Evolutionary conservation across 140 eudicot species (phyloP).

Genomic region (Ambrosia hybrid): DNA sequence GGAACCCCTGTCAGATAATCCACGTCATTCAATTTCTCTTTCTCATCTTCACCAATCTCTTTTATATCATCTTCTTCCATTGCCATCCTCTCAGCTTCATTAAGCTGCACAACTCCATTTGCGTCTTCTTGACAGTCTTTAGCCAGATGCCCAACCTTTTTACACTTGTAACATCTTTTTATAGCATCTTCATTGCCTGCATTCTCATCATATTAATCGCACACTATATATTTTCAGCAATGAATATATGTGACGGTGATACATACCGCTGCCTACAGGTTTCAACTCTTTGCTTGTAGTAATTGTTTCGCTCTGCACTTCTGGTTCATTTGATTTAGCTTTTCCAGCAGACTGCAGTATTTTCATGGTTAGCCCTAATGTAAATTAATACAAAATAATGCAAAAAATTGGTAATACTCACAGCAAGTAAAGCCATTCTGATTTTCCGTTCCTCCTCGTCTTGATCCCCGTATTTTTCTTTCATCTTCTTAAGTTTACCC

Average conservation of each 20-base stretch:
- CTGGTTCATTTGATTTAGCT: slow-evolving; percentile 47
- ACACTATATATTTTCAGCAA: not conserved
- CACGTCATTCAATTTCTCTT: slow-evolving; percentile 78
- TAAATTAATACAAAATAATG: slow-evolving; percentile 6
- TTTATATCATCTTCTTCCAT: slow-evolving; percentile 98
- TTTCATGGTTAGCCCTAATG: slow-evolving; percentile 18
- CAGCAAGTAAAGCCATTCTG: slow-evolving; percentile 93
- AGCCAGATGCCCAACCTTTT: slow-evolving; percentile 84
- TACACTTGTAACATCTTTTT: slow-evolving; percentile 88
- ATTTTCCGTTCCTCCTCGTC: slow-evolving; percentile 95
- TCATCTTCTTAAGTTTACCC: slow-evolving; percentile 90
- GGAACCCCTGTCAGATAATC: slow-evolving; percentile 93
- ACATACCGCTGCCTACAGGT: slow-evolving; percentile 46
- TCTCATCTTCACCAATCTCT: slow-evolving; percentile 98
- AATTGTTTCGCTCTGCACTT: slow-evolving; percentile 35
- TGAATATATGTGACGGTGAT: not conserved
- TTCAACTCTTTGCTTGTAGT: slow-evolving; percentile 33
- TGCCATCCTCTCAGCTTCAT: slow-evolving; percentile 62
- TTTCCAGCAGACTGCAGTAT: slow-evolving; percentile 83
- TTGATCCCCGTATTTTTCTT: slow-evolving; percentile 96
- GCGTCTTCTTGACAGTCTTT: slow-evolving; percentile 82
- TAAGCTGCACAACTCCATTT: slow-evolving; percentile 37
- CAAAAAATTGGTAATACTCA: slow-evolving; percentile 40
- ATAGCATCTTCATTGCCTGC: slow-evolving; percentile 53
- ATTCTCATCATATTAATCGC: not conserved